Evolutionary conservation across 2,329 filamentous ascomycete species (phyloP), one percentile per base, ranked within the genome.

Genomic region (Pezicula carpinea): DNA sequence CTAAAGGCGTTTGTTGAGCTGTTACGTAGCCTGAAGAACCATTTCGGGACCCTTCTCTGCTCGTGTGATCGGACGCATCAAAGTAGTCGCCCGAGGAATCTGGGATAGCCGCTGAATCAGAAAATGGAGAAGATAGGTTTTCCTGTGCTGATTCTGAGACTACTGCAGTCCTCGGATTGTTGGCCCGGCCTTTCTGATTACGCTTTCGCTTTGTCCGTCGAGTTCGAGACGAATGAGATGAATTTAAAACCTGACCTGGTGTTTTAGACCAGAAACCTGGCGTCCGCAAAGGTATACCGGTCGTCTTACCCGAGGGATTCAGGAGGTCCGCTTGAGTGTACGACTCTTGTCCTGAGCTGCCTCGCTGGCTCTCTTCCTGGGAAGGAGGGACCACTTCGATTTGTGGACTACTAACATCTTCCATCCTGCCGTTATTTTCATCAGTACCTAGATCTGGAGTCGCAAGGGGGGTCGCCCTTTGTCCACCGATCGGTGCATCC

Each of bases 401-500:
- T 15, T 18, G 35, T 29, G 26, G 26, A 29, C 26, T 29, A 6
- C 26, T 29, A 10, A 11, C 26, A 29, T 10, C 26, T 13, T 29
- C 26, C 10, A 29, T 2, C 26, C 10, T 29, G 13, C 26, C 26
- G 26, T 29, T 11, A 29, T 29, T 29, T 35, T 43, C 15, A 6
- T 34, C 21, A 29, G 26, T 44, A 13, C 40, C 44, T 23, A 6
- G 34, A 29, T 41, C 35, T 5, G 39, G 44, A 35, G n/a, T 33
- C 41, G 21, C 32, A 44, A 54, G 46, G 8, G 47, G 48, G 11
- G 41, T 47, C 18, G 49, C 53, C 44, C 22, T 26, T 17, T 44
- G 23, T 14, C 55, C 51, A 21, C 56, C 55, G 39, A 59, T 59
- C 19, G 55, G 56, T 40, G 39, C 41, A 34, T 56, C 55, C 14